A percentile compares a stretch with the other conserved stretches of the same genome.
Conservation (phyloP, 202 grass and related monocot genomes). For the Eragrostis tef region DNA sequence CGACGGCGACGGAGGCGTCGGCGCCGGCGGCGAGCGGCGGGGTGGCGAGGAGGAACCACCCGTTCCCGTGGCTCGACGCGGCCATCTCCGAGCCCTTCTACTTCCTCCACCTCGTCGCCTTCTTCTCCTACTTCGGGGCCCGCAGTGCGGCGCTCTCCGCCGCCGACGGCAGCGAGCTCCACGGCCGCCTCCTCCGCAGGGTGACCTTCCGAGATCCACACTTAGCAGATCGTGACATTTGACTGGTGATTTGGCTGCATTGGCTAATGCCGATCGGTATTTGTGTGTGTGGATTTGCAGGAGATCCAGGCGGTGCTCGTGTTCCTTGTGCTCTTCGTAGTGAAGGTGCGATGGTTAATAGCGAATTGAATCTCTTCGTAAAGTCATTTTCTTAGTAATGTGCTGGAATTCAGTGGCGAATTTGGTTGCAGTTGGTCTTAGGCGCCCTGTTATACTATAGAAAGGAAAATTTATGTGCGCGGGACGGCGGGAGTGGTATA, state of each 20-base stretch:
- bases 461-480: not conserved
- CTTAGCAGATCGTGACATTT: not conserved
- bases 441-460: not conserved
- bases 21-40: conserved; percentile 49
- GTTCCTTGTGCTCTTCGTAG: conserved; percentile 67
- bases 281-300: conserved; percentile 46
- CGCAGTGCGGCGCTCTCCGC: conserved; percentile 59
- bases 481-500: not conserved
- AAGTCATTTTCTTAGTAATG: not conserved
- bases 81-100: conserved; percentile 84
- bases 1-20: conserved; percentile 69
- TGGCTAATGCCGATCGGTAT: conserved; percentile 31
- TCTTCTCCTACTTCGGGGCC: conserved; percentile 89
- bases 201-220: conserved; percentile 28
- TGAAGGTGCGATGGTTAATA: conserved; percentile 63
- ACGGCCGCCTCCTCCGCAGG: conserved; percentile 64
- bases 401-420: conserved; percentile 2
- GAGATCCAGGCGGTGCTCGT: conserved; percentile 86
- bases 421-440: conserved; percentile 6
- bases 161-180: conserved; percentile 54
- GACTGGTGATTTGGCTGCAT: not conserved
- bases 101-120: conserved; percentile 80
- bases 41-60: conserved; percentile 50
- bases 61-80: conserved; percentile 76
- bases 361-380: not conserved